Conservation (phyloP, 805 yeast genomes). For the Metschnikowia matae region DNA sequence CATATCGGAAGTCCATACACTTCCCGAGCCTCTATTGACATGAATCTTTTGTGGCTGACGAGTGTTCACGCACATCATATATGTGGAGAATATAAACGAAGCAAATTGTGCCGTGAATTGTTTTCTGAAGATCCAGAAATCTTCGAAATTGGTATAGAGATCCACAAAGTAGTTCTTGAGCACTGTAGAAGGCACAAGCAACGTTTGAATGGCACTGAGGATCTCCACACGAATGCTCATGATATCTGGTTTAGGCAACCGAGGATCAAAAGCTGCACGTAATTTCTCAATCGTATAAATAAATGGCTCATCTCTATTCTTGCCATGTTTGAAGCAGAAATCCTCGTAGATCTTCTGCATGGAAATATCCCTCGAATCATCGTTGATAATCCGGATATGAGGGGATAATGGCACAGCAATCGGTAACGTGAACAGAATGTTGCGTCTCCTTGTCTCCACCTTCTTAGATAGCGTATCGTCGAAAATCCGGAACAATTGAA, state of each 20-base stretch:
- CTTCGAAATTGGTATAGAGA: constrained; percentile 75
- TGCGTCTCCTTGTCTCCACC: constrained; percentile 84
- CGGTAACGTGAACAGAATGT: constrained; percentile 82
- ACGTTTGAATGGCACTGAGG: constrained; percentile 80
- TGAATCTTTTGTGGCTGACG: constrained; percentile 93
- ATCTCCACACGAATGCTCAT: constrained; percentile 88
- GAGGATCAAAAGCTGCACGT: constrained; percentile 89
- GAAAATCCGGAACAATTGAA: constrained; percentile 86
- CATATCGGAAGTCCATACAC: constrained; percentile 93
- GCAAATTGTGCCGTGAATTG: constrained; percentile 95
- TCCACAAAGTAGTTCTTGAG: constrained; percentile 72
- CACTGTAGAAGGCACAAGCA: constrained; percentile 80
- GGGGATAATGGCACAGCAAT: constrained; percentile 92
- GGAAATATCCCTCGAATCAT: constrained; percentile 70
- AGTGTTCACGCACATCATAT: constrained; percentile 88
- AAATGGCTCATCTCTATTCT: constrained; percentile 84
- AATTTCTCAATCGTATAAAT: constrained; percentile 80
- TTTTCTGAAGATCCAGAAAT: constrained; percentile 95
- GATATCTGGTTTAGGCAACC: constrained; percentile 89
- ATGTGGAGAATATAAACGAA: constrained; percentile 85
- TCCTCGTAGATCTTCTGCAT: constrained; percentile 85
- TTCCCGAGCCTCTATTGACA: constrained; percentile 76
- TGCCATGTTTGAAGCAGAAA: constrained; percentile 67
- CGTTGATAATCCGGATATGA: constrained; percentile 84
- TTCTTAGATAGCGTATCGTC: constrained; percentile 74